Conservation (phyloP, 192 early-diverging fungal species). For the Diversispora epigaea region DNA sequence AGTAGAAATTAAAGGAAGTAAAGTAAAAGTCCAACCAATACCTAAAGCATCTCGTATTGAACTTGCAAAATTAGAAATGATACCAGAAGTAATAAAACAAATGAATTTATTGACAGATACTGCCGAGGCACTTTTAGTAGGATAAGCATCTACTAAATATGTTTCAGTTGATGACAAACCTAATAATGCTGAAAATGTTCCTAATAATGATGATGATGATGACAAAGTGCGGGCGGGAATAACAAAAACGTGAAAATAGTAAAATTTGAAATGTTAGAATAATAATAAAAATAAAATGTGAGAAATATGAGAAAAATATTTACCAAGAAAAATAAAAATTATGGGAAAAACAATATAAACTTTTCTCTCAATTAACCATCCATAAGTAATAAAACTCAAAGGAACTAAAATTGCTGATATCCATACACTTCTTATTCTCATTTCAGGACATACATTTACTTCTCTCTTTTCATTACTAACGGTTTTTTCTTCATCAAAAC, state of each 20-base stretch:
- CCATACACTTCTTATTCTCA: constrained; percentile 38
- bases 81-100: not conserved
- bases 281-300: too few relatives aligned
- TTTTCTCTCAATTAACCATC: constrained; percentile 35
- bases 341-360: constrained; percentile 19
- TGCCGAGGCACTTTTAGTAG: not conserved
- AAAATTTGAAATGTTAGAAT: not conserved
- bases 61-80: not conserved
- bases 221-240: not conserved
- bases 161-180: not conserved
- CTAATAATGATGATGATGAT: not conserved
- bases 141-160: constrained; percentile 10
- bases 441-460: constrained; percentile 19
- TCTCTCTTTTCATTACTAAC: not conserved
- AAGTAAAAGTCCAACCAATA: constrained; percentile 17
- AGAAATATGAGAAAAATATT: not conserved
- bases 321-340: constrained; percentile 33
- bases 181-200: not conserved
- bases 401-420: constrained; percentile 35
- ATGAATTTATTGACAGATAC: not conserved
- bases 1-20: not conserved
- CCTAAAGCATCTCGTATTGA: not conserved
- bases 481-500: too few relatives aligned
- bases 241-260: not conserved
- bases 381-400: constrained; percentile 35